Evolutionary conservation across 495 filamentous ascomycete species (phyloP), one percentile per base, ranked within the genome.

Genomic region (Sabuloglossum arenarium): DNA sequence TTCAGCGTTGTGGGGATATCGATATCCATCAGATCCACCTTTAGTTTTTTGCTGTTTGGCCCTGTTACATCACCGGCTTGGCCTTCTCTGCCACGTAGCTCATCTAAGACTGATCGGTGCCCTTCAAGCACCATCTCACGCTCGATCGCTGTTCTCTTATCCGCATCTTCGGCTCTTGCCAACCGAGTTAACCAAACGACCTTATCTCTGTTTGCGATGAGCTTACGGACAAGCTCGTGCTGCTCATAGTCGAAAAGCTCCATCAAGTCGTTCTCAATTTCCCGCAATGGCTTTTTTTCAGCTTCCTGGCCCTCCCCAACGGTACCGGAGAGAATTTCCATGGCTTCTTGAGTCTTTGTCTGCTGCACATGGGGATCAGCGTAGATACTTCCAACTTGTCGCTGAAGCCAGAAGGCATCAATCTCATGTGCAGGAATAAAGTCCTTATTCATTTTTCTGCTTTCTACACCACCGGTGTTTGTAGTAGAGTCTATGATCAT

Each of bases 211-310:
- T 97, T 97, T 59, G 83, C 78, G 58, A 96, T 85, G n/a, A 99
- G 75, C 65, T 85, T 90, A 53, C 86, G 82, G 29, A 97, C 91
- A 45, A 95, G 76, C 47, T 96, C 89, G 54, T 91, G 86, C 64
- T 95, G 83, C 63, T 97, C 91, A 61, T 93, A 99, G 61, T 97
- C 89, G 59, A 99, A 94, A 0, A 97, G 78, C 62, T 96, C 93
- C 82, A 96, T 96, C 53, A 99, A 71, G 54, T 97, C 93, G 64
- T 99, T 99, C 65, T 99, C 91, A 59, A 95, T 87, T 60, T 99
- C 90, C 59, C 89, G 81, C 23, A 94, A 70, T 11, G 84, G 75
- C 61, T 80, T 85, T 60, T 89, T 85, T 55, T 88, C 81, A 11
- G 81, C 84, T 14, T 56, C 56, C 11, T n/a, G 32, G 28, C 39